Evolutionary conservation across 805 yeast genomes (phyloP).

Genomic region (Myxozyma udenii): DNA sequence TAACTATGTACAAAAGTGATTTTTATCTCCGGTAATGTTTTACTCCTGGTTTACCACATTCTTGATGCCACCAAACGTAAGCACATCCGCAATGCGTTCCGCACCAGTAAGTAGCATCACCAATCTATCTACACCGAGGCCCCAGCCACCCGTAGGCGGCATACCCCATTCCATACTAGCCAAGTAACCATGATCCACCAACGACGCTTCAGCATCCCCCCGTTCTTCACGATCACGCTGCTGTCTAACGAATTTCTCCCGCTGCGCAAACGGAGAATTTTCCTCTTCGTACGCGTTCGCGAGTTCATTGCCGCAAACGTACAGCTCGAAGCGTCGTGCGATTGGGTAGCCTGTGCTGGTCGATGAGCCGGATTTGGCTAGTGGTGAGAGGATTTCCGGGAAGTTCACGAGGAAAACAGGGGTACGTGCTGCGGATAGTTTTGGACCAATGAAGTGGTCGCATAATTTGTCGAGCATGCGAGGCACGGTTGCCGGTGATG

Average conservation of each 20-base stretch:
- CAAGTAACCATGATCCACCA: constrained; percentile 71
- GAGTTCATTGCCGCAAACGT: constrained; percentile 73
- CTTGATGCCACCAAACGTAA: constrained; percentile 68
- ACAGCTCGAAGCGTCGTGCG: constrained; percentile 79
- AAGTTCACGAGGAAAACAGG: constrained; percentile 81
- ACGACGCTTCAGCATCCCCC: constrained; percentile 58
- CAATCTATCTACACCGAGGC: constrained; percentile 86
- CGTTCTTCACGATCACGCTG: constrained; percentile 46
- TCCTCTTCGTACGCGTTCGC: constrained; percentile 97
- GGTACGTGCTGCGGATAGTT: constrained; percentile 40
- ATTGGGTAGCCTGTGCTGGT: constrained; percentile 38
- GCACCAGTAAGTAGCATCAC: constrained; percentile 71
- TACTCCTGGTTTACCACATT: constrained; percentile 62
- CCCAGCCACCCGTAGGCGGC: constrained; percentile 99
- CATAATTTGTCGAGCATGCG: constrained; percentile 65
- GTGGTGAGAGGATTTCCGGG: constrained; percentile 81
- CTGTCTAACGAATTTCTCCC: constrained; percentile 60
- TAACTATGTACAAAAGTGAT: not conserved
- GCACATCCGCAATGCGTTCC: constrained; percentile 67
- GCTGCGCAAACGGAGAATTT: constrained; percentile 76
- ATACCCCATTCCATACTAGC: constrained; percentile 84
- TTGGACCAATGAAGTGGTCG: constrained; percentile 60
- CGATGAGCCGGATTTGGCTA: constrained; percentile 63
- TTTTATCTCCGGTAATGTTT: not conserved
- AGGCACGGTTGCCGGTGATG: constrained; percentile 44